These are phyloP conservation scores for Saitozyma sp. DNA, from an alignment of 768 basidiomycete genomes.

Conservation along the genomic window DNA sequence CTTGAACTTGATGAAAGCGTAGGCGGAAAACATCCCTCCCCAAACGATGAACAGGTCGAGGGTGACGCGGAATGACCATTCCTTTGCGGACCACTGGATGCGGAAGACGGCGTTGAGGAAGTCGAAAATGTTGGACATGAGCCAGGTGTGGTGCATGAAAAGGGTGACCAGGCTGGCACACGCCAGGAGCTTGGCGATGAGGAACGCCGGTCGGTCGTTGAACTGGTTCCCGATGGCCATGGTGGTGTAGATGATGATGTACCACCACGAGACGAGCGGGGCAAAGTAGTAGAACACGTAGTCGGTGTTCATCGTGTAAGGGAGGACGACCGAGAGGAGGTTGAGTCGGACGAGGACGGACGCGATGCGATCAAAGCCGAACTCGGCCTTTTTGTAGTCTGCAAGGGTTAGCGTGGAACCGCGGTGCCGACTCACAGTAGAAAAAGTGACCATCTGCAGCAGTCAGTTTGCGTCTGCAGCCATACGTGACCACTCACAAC, in stretches of 20 bases:
- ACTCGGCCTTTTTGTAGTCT: slow-evolving; percentile 83
- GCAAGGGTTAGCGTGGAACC: neutral
- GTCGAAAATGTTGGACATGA: slow-evolving; percentile 66
- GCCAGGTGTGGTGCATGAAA: slow-evolving; percentile 66
- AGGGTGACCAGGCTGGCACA: slow-evolving; percentile 67
- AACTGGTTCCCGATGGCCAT: slow-evolving; percentile 68
- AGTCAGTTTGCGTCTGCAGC: neutral
- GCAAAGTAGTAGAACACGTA: slow-evolving; percentile 90
- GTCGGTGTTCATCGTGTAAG: slow-evolving; percentile 88
- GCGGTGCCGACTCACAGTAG: slow-evolving; percentile 57
- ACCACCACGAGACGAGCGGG: slow-evolving; percentile 83
- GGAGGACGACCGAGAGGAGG: slow-evolving; percentile 74
- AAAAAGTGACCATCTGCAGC: slow-evolving; percentile 62
- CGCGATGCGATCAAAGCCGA: slow-evolving; percentile 72
- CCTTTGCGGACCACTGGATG: slow-evolving; percentile 78
- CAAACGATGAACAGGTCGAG: slow-evolving; percentile 89
- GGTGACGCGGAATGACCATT: slow-evolving; percentile 85
- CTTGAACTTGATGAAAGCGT: slow-evolving; percentile 71
- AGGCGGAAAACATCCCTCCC: slow-evolving; percentile 75
- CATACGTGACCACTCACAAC: slow-evolving; percentile 63
- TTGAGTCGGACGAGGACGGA: slow-evolving; percentile 80
- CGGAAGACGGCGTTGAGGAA: slow-evolving; percentile 66
- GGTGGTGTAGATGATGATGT: slow-evolving; percentile 77
- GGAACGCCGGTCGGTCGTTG: slow-evolving; percentile 69
- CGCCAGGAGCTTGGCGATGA: slow-evolving; percentile 68